phyloP scores from a whole-genome alignment of 148 eudicot species.

The Nyssa sinensis region DNA sequence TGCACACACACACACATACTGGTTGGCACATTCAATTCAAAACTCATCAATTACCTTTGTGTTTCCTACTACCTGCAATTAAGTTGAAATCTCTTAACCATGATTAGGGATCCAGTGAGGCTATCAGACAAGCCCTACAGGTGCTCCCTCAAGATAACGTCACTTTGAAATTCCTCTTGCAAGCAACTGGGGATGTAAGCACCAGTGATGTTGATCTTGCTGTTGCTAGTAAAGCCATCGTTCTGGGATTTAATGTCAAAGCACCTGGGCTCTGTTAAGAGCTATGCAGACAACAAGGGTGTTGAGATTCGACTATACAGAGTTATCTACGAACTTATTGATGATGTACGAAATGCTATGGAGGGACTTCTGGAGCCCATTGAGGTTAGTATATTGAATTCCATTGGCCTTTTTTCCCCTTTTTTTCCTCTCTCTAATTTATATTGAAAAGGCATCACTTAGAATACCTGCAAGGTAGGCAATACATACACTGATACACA shows the following conservation, averaged over 20 bases:
- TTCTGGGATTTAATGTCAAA: constrained; percentile 88
- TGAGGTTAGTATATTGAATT: constrained; percentile 51
- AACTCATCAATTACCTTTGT: not conserved
- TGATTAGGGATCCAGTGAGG: constrained; percentile 87
- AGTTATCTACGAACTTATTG: constrained; percentile 92
- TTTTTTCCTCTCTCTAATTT: constrained; percentile 1
- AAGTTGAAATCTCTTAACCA: constrained; percentile 15
- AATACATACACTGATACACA: too few relatives aligned
- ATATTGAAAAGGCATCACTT: not conserved
- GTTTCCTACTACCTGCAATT: not conserved
- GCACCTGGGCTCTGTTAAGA: constrained; percentile 77
- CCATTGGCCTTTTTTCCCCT: constrained; percentile 11
- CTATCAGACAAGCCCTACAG: constrained; percentile 81
- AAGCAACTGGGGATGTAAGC: constrained; percentile 89
- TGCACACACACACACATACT: too few relatives aligned
- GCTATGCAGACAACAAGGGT: constrained; percentile 73
- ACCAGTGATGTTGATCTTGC: constrained; percentile 95
- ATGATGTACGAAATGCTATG: constrained; percentile 94
- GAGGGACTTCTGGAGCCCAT: constrained; percentile 91
- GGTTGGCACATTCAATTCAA: not conserved
- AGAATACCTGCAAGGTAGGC: not conserved
- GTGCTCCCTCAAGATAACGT: constrained; percentile 91
- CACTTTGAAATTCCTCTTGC: constrained; percentile 78
- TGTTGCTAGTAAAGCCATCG: constrained; percentile 72
- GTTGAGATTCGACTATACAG: constrained; percentile 78